Evolutionary conservation across 306 rosid species (phyloP), one percentile per base, ranked within the genome.

Genomic region (Phaseolus lunatus): DNA sequence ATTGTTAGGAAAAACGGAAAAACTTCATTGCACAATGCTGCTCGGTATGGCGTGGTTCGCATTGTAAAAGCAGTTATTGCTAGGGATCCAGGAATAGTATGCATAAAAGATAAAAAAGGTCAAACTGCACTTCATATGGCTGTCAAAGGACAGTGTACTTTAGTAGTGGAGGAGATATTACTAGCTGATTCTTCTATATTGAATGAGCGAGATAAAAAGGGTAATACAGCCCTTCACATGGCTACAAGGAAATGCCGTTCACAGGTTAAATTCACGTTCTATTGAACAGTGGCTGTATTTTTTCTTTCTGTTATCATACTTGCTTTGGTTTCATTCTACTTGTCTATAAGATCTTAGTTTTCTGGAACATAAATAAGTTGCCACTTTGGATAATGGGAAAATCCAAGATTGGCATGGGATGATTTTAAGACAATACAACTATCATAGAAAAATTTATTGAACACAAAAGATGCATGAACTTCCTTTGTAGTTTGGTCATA

Each of bases 61-160:
- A 89, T 91, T 29, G 97, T 76, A 22, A 91, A 84, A 70, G 69
- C 86, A 3, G 97, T 95, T 47, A 77, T 92, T 19, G 88, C 84
- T 2, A 88, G 91, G 12, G 96, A 92, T 81, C 82, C 82, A 9
- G 95, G 83, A 74, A 88, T 95, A 61, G 91, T 90, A 24, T 67
- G 87, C 56, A 84, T 95, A 84, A 95, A 95, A 77, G 99, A 95
- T 79, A 95, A 90, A 77, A 95, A 95, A 59, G 92, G 92, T 64
- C 99, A 95, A 85, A 95, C 99, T 62, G 97, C 97, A 14, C 89
- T 95, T 33, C 99, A 95, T 79, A 95, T 95, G 99, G 96, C 99
- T 43, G 97, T 89, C 8, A 95, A 95, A 84, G 99, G 97, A 63
- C 89, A 89, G 85, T 71, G 88, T 73, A 77, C 87, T 41, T 69